Percentiles rank a stretch among this genome's conserved stretches.
These are phyloP conservation scores for Paramecium tetraurelia DNA, from an alignment of 73 alveolate species.

Conservation along the genomic window DNA sequence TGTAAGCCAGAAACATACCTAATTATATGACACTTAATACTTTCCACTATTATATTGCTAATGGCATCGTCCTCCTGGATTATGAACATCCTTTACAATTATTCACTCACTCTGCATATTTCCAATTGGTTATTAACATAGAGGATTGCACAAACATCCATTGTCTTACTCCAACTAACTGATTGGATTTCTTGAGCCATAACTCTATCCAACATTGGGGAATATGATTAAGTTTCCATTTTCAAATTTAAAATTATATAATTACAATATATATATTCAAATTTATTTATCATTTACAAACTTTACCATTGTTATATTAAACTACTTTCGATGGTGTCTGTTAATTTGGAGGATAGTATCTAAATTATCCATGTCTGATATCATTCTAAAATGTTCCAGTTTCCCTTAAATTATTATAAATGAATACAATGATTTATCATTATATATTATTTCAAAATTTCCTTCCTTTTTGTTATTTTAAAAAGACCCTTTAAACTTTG, in stretches of 20 bases:
- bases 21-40: background rate
- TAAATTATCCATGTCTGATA: background rate
- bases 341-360: background rate
- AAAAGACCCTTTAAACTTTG: background rate
- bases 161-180: constrained; percentile 43
- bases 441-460: background rate
- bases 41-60: background rate
- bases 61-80: background rate
- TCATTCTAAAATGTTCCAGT: background rate
- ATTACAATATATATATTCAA: background rate
- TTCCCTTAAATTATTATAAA: background rate
- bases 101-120: constrained; percentile 28
- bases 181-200: constrained; percentile 22
- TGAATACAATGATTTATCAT: background rate
- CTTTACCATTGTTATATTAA: background rate
- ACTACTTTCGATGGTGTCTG: background rate
- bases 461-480: background rate
- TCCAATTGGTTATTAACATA: background rate
- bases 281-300: background rate
- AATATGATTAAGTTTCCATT: constrained; percentile 4
- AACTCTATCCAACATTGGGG: background rate
- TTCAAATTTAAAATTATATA: constrained; percentile 12
- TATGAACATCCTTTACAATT: constrained; percentile 22
- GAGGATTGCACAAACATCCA: constrained; percentile 44
- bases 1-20: background rate